Conservation (phyloP, 2,329 filamentous ascomycete genomes). For the Colletotrichum agaves region DNA sequence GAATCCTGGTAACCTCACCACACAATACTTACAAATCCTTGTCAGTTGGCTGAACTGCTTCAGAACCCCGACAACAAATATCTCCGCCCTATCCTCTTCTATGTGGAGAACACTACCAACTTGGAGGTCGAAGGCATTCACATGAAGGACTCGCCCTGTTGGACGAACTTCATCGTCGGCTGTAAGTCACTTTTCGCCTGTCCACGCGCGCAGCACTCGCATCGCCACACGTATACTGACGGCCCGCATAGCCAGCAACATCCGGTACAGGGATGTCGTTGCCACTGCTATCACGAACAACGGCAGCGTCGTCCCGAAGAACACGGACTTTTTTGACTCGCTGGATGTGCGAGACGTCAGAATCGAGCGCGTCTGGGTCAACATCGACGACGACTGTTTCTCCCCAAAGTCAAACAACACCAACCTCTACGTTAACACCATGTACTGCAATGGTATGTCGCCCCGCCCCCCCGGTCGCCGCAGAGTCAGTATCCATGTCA, state of each 20-base stretch:
- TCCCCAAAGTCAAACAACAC: conserved; percentile 69
- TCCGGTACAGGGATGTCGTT: conserved; percentile 63
- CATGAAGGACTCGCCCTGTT: conserved; percentile 70
- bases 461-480: too few species aligned
- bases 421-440: conserved; percentile 67
- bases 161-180: conserved; percentile 71
- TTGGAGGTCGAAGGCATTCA: conserved; percentile 67
- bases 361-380: conserved; percentile 61
- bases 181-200: conserved; percentile 41
- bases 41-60: conserved; percentile 42
- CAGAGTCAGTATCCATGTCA: neutral
- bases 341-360: conserved; percentile 65
- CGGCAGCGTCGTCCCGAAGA: conserved; percentile 60
- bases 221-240: neutral
- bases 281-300: conserved; percentile 64
- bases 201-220: too few species aligned
- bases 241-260: conserved; percentile 51
- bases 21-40: neutral
- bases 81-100: conserved; percentile 69
- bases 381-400: conserved; percentile 71
- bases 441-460: conserved; percentile 67
- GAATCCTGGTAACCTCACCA: conserved; percentile 1
- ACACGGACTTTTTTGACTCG: conserved; percentile 72
- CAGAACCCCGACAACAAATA: conserved; percentile 65
- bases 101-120: conserved; percentile 70